Conservation (phyloP, 257 asterid species). For the Salvia hispanica region DNA sequence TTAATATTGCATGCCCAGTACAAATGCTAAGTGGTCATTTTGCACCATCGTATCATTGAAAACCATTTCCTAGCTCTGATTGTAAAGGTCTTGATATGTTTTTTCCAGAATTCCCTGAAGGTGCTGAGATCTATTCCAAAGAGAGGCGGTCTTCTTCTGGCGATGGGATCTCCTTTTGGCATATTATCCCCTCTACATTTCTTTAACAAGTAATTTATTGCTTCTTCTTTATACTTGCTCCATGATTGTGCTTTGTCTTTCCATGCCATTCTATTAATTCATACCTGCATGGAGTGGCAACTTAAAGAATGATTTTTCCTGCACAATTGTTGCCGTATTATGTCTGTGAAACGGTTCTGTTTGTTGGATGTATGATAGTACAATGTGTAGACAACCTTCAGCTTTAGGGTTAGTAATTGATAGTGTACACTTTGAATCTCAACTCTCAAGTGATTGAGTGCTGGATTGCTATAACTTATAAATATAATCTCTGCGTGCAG, state of each 20-base stretch:
- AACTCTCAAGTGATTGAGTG: slow-evolving; percentile 1
- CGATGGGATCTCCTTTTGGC: slow-evolving; percentile 99
- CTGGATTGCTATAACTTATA: slow-evolving; percentile 16
- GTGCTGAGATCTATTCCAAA: slow-evolving; percentile 57
- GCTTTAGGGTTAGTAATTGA: slow-evolving; percentile 9
- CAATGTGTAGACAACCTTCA: slow-evolving; percentile 5
- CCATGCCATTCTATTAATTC: slow-evolving; percentile 15
- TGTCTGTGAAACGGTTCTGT: slow-evolving; percentile 8
- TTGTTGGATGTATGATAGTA: slow-evolving; percentile 16
- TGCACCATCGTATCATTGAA: slow-evolving; percentile 19
- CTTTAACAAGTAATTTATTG: slow-evolving; percentile 69
- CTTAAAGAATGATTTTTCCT: slow-evolving; percentile 21
- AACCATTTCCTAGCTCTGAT: slow-evolving; percentile 28
- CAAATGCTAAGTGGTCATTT: slow-evolving; percentile 13
- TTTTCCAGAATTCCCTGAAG: slow-evolving; percentile 56
- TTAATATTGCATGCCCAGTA: slow-evolving; percentile 5
- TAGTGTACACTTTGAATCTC: slow-evolving; percentile 16
- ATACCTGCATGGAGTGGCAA: slow-evolving; percentile 16
- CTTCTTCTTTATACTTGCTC: slow-evolving; percentile 15
- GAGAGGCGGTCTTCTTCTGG: slow-evolving; percentile 85
- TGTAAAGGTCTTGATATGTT: slow-evolving; percentile 22
- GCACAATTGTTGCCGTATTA: background rate
- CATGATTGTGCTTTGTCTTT: slow-evolving; percentile 22
- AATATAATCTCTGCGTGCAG: slow-evolving; percentile 42
- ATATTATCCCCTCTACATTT: slow-evolving; percentile 94